These are phyloP conservation scores for Epichloe sp. DNA, from an alignment of 2,329 filamentous ascomycete species.

Conservation along the genomic window DNA sequence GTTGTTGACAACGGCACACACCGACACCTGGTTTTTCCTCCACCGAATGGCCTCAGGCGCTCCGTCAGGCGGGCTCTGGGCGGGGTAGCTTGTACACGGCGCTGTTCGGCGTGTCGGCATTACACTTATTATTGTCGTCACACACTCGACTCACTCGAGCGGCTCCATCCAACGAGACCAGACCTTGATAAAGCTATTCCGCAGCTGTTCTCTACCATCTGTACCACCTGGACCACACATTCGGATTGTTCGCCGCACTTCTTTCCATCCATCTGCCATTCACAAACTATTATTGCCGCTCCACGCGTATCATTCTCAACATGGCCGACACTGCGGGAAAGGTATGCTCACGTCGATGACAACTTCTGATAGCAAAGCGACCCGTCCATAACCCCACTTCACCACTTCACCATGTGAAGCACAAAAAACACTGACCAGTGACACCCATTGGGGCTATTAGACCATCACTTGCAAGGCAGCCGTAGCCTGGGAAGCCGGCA, in stretches of 20 bases:
- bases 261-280: not conserved
- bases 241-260: no score
- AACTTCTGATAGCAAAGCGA: not conserved
- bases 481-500: conserved; percentile 92
- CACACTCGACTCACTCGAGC: not conserved
- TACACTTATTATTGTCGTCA: not conserved
- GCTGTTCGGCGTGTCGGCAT: conserved; percentile 5
- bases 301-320: not conserved
- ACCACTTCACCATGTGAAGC: conserved; percentile 1
- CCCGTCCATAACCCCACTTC: conserved; percentile 4
- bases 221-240: no score
- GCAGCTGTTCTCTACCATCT: not conserved
- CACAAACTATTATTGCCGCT: not conserved
- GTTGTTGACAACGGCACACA: not conserved
- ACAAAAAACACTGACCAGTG: conserved; percentile 2
- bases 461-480: conserved; percentile 95
- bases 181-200: not conserved
- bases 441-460: conserved; percentile 30
- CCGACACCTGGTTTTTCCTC: no score
- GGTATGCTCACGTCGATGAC: conserved; percentile 3
- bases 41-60: not conserved
- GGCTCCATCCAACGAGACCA: not conserved
- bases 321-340: conserved; percentile 8
- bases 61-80: not conserved
- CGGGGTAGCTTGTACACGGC: conserved; percentile 4